phyloP scores from a whole-genome alignment of 2,329 filamentous ascomycete genomes.

The Calonectria honghensis region DNA sequence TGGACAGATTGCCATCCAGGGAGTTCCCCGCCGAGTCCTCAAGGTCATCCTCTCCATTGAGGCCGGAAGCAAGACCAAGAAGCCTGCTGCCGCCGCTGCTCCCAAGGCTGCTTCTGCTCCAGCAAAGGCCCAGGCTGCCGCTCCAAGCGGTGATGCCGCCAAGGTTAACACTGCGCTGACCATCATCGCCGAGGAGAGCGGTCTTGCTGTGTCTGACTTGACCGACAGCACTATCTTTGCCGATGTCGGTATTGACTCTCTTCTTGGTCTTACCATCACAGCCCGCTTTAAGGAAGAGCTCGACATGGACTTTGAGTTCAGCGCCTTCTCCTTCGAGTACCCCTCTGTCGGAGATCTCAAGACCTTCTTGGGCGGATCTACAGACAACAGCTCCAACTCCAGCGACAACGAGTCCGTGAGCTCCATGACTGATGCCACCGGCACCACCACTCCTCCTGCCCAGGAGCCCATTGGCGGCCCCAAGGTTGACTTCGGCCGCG shows the following conservation, averaged over 20 bases:
- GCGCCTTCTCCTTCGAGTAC: slow-evolving; percentile 71
- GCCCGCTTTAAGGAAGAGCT: slow-evolving; percentile 75
- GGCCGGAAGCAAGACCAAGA: slow-evolving; percentile 43
- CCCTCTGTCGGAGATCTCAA: slow-evolving; percentile 74
- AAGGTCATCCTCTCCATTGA: slow-evolving; percentile 47
- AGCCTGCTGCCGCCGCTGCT: background rate
- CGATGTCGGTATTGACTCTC: slow-evolving; percentile 76
- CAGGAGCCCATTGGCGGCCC: slow-evolving; percentile 32
- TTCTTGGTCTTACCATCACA: slow-evolving; percentile 76
- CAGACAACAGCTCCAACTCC: slow-evolving; percentile 42
- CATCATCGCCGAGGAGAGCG: slow-evolving; percentile 50
- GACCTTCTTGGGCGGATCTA: slow-evolving; percentile 39
- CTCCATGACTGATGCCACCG: background rate
- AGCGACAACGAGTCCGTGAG: slow-evolving; percentile 16
- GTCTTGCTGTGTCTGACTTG: slow-evolving; percentile 63
- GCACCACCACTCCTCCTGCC: slow-evolving; percentile 22
- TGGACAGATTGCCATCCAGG: slow-evolving; percentile 58
- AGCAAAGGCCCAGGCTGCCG: background rate
- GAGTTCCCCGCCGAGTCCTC: slow-evolving; percentile 47
- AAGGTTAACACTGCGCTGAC: slow-evolving; percentile 35
- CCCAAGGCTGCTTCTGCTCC: background rate
- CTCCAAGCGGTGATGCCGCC: background rate
- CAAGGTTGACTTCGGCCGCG: slow-evolving; percentile 44
- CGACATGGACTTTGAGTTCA: slow-evolving; percentile 71
- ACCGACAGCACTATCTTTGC: slow-evolving; percentile 74